Evolutionary conservation across 2,329 filamentous ascomycete species (phyloP).

Genomic region (Cladosporium sp.): DNA sequence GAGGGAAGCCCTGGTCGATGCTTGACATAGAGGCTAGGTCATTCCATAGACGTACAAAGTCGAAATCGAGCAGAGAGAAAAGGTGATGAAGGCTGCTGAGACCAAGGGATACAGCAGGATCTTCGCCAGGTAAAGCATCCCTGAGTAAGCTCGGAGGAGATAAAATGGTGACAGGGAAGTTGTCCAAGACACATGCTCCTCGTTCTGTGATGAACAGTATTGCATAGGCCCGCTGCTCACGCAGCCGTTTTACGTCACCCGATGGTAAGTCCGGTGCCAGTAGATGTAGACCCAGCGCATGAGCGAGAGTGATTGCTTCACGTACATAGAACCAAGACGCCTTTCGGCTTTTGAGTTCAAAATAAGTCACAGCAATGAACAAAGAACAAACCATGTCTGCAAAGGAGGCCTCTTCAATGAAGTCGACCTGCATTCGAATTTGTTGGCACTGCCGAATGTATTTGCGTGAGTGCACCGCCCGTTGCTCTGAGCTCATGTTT

Average conservation of each 20-base stretch:
- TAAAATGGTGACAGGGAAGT: slow-evolving; percentile 15
- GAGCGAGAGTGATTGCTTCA: slow-evolving; percentile 15
- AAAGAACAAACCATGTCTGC: slow-evolving; percentile 14
- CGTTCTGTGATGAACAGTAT: slow-evolving; percentile 17
- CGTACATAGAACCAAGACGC: slow-evolving; percentile 16
- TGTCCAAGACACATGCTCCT: slow-evolving; percentile 14
- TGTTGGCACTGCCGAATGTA: slow-evolving; percentile 14
- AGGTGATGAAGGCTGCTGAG: slow-evolving; percentile 13
- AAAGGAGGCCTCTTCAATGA: slow-evolving; percentile 8
- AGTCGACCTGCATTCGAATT: slow-evolving; percentile 4
- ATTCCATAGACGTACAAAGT: slow-evolving; percentile 15
- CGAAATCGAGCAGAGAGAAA: slow-evolving; percentile 15
- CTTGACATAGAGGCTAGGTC: slow-evolving; percentile 2
- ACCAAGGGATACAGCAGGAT: slow-evolving; percentile 11
- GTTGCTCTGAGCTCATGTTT: slow-evolving; percentile 11
- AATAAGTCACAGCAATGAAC: slow-evolving; percentile 16
- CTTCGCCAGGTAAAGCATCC: slow-evolving; percentile 11
- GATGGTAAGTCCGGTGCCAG: background rate
- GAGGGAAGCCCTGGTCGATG: background rate
- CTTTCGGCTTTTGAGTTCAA: slow-evolving; percentile 17
- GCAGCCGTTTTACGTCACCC: slow-evolving; percentile 1
- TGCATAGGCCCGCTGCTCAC: slow-evolving; percentile 13
- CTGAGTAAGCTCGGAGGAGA: slow-evolving; percentile 2
- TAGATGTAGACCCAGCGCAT: slow-evolving; percentile 2
- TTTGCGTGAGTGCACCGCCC: slow-evolving; percentile 1